Percentiles rank a stretch among this genome's conserved stretches.
Conservation (phyloP, 257 asterid genomes). For the Ehretia macrophylla region DNA sequence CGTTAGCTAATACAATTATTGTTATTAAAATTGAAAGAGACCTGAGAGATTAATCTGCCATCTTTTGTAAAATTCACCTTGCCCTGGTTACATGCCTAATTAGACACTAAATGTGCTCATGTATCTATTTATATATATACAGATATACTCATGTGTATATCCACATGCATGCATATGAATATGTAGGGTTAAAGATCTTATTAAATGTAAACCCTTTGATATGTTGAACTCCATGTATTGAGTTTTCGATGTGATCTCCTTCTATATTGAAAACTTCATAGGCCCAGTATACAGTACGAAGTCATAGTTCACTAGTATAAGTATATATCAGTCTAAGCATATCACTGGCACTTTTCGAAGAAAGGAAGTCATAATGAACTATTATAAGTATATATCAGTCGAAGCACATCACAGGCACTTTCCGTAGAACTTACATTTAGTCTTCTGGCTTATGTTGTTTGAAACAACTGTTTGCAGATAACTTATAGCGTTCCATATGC, state of each 20-base stretch:
- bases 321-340: constrained; percentile 7
- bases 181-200: no score
- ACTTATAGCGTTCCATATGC: constrained; percentile 94
- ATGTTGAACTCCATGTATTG: background rate
- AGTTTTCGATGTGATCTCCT: no score
- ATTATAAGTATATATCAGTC: background rate
- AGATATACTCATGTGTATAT: no score
- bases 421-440: constrained; percentile 1
- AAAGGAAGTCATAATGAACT: background rate
- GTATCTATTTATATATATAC: no score
- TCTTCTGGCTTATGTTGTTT: constrained; percentile 4
- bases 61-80: no score
- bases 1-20: background rate
- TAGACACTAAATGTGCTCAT: no score
- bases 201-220: no score
- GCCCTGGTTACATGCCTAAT: no score
- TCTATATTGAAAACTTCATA: no score
- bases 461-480: constrained; percentile 42
- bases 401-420: background rate
- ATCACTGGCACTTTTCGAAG: background rate
- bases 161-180: no score
- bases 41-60: no score
- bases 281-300: background rate
- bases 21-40: background rate
- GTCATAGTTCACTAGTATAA: background rate